phyloP scores from a whole-genome alignment of 495 filamentous ascomycete species.

The Amphirosellinia nigrospora region DNA sequence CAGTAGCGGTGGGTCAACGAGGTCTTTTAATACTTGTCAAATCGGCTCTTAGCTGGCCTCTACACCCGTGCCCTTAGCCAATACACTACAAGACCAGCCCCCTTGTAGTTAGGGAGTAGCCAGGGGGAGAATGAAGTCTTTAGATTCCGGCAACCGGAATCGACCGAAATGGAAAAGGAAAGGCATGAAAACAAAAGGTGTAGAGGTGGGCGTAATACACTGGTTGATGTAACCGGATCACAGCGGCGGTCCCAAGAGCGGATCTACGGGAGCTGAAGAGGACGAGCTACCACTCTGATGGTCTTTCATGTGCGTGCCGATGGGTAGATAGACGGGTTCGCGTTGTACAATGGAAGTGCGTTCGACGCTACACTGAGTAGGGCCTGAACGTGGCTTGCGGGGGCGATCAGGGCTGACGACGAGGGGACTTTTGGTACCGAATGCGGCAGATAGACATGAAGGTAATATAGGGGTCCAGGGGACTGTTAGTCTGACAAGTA shows the following conservation, averaged over 20 bases:
- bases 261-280: slow-evolving; percentile 23
- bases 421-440: slow-evolving; percentile 19
- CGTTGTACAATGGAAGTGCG: slow-evolving; percentile 23
- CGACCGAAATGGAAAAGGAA: slow-evolving; percentile 10
- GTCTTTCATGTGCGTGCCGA: slow-evolving; percentile 12
- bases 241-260: slow-evolving; percentile 37
- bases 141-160: background rate
- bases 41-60: slow-evolving; percentile 16
- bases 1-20: slow-evolving; percentile 23
- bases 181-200: slow-evolving; percentile 16
- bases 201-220: slow-evolving; percentile 25
- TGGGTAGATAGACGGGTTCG: slow-evolving; percentile 16
- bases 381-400: slow-evolving; percentile 29
- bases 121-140: slow-evolving; percentile 23
- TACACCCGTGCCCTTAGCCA: slow-evolving; percentile 4
- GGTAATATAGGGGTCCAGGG: slow-evolving; percentile 21
- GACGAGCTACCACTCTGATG: slow-evolving; percentile 16
- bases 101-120: slow-evolving; percentile 31
- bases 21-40: slow-evolving; percentile 26
- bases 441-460: slow-evolving; percentile 16
- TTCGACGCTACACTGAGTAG: slow-evolving; percentile 18
- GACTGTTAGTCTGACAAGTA: slow-evolving; percentile 13
- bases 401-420: slow-evolving; percentile 23
- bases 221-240: slow-evolving; percentile 39
- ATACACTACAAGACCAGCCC: slow-evolving; percentile 13